A percentile compares a stretch with the other conserved stretches of the same genome.
Conservation (phyloP, 129 eudicot species). For the Tagetes patula region DNA sequence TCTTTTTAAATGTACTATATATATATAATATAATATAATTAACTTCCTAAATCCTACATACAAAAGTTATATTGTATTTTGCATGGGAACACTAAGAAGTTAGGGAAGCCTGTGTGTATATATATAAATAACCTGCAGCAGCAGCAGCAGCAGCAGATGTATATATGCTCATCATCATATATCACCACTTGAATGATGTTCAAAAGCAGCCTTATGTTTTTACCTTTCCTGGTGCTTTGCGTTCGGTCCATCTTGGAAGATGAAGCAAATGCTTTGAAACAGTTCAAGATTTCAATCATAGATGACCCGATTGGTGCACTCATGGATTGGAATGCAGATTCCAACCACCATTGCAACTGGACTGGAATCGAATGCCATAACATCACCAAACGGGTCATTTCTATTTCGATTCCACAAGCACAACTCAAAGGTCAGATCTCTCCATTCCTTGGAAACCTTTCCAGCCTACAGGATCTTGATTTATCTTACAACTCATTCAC, state of each 20-base stretch:
- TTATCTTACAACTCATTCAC: slow-evolving; percentile 59
- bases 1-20: no score
- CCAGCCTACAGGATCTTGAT: slow-evolving; percentile 80
- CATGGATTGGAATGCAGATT: slow-evolving; percentile 49
- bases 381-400: slow-evolving; percentile 36
- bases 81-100: no score
- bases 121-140: no score
- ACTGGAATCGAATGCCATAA: slow-evolving; percentile 65
- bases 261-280: slow-evolving; percentile 49
- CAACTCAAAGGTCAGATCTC: slow-evolving; percentile 66
- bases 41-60: no score
- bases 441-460: slow-evolving; percentile 67
- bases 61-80: no score
- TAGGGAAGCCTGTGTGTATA: no score
- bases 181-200: slow-evolving; percentile 16
- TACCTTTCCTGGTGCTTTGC: slow-evolving; percentile 18
- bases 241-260: slow-evolving; percentile 34
- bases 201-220: slow-evolving; percentile 20
- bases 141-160: no score
- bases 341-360: slow-evolving; percentile 80
- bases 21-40: no score
- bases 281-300: slow-evolving; percentile 52
- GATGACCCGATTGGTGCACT: slow-evolving; percentile 64
- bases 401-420: slow-evolving; percentile 48
- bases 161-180: neutral